Evolutionary conservation across 2,329 filamentous ascomycete species (phyloP).

Genomic region (Hypoxylon sp.): DNA sequence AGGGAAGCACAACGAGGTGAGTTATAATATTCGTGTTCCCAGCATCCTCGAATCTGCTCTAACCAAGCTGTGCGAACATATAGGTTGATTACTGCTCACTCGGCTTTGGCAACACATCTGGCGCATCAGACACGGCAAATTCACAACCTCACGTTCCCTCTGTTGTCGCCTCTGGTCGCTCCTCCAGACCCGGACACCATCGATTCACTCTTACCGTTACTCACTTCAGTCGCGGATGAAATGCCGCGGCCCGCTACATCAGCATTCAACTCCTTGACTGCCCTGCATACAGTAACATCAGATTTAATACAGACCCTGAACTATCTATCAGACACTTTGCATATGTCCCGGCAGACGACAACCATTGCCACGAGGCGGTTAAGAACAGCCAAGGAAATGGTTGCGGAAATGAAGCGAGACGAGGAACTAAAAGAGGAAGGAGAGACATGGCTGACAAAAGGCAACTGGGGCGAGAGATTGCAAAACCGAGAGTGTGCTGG

Average conservation of each 20-base stretch:
- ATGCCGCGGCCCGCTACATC: constrained; percentile 76
- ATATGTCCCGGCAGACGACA: constrained; percentile 93
- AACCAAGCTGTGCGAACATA: constrained; percentile 4
- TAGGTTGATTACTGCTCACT: constrained; percentile 82
- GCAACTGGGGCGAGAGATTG: constrained; percentile 86
- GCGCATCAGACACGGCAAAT: constrained; percentile 82
- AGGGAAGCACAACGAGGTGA: constrained; percentile 79
- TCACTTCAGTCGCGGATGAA: constrained; percentile 74
- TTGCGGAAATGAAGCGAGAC: constrained; percentile 87
- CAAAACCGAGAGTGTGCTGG: constrained; percentile 83
- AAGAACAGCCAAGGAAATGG: constrained; percentile 85
- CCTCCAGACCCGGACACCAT: constrained; percentile 75
- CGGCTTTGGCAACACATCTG: constrained; percentile 81
- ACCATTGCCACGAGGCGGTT: constrained; percentile 84
- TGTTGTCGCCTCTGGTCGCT: constrained; percentile 78
- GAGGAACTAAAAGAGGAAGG: constrained; percentile 87
- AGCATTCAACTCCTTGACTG: constrained; percentile 76
- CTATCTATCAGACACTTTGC: constrained; percentile 89
- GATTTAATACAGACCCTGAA: constrained; percentile 86
- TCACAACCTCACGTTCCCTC: constrained; percentile 78
- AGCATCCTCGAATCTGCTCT: constrained; percentile 9
- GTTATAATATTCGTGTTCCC: constrained; percentile 41
- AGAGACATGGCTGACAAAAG: constrained; percentile 82
- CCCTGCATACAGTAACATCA: constrained; percentile 78
- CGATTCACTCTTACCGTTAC: constrained; percentile 77